Base-by-base conservation (phyloP, 2,329 filamentous ascomycete genomes). In the Chaetoscypha palmicola region DNA sequence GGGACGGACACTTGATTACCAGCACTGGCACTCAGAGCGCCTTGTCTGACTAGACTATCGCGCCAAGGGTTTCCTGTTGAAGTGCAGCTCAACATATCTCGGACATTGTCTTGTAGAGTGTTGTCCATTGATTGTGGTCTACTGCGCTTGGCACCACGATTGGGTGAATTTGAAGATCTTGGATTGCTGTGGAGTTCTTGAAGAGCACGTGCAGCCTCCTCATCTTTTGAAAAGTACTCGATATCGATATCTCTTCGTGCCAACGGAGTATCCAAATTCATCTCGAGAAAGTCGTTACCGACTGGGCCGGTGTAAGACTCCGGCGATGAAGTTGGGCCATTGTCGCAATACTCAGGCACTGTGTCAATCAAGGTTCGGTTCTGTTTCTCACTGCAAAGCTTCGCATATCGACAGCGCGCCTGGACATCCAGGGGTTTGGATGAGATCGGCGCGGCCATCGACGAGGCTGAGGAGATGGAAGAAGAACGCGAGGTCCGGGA, bases 101-200 rank as follows among this genome's bases (percentile, higher is more conserved):
- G 77, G 9, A 86, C 81, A 46, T 82, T 81, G 47, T 83, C 77
- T 57, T 85, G 81, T 7, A 81, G 67, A n/a, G 68, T 64, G 45
- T 70, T 66, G 28, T 84, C 79, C 43, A 75, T 69, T 11, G 78
- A 82, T 5, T 66, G 56, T 11, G 77, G 71, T 39, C 79, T 70
- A 56, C 73, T 76, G 53, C 81, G 74, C 68, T 85, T 85, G 46
- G 66, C 64, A 19, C 70, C 70, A 50, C 55, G 53, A 59, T 55
- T 56, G 12, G 65, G 58, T 12, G 62, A 63, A 42, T 69, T 56
- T 51, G 67, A 54, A 45, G 62, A 64, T 43, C 64, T 59, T 22
- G 68, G 65, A 50, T 76, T 69, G 55, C 74, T 74, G 52, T 82
- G 78, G 41, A 85, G 66, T 40, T 79, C 73, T 49, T 81, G 76